These are phyloP conservation scores for Wickerhamiella alocasiicola DNA, from an alignment of 805 yeast species.

Conservation along the genomic window DNA sequence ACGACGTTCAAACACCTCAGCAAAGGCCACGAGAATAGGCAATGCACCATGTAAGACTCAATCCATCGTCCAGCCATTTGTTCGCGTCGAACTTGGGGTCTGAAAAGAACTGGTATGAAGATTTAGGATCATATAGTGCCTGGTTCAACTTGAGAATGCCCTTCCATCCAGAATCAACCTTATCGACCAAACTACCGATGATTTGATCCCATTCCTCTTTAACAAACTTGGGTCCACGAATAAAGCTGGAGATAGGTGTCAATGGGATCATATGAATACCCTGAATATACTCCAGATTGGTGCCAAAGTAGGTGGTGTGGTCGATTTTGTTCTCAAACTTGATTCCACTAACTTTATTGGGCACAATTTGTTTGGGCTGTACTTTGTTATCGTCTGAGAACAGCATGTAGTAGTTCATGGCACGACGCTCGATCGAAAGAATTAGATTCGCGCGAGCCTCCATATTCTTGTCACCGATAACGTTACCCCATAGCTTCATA, in stretches of 20 bases:
- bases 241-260: constrained; percentile 46
- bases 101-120: constrained; percentile 49
- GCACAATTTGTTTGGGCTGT: constrained; percentile 39
- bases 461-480: constrained; percentile 41
- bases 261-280: constrained; percentile 72
- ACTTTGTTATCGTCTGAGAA: constrained; percentile 37
- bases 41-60: constrained; percentile 71
- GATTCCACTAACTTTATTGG: constrained; percentile 57
- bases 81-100: constrained; percentile 36
- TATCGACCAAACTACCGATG: constrained; percentile 31
- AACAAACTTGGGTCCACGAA: constrained; percentile 41
- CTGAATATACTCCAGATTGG: constrained; percentile 48
- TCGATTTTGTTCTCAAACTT: constrained; percentile 60
- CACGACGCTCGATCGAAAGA: constrained; percentile 40
- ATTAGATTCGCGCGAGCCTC: constrained; percentile 45
- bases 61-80: constrained; percentile 57
- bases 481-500: constrained; percentile 56
- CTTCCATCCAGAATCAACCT: constrained; percentile 48
- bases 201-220: constrained; percentile 46
- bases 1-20: too few species aligned
- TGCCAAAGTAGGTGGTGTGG: constrained; percentile 62
- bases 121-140: constrained; percentile 55
- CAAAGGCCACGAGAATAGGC: constrained; percentile 41
- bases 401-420: constrained; percentile 46
- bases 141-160: constrained; percentile 55